phyloP scores from a whole-genome alignment of 208 protist genomes.

The Leptomonas pyrrhocoris region DNA sequence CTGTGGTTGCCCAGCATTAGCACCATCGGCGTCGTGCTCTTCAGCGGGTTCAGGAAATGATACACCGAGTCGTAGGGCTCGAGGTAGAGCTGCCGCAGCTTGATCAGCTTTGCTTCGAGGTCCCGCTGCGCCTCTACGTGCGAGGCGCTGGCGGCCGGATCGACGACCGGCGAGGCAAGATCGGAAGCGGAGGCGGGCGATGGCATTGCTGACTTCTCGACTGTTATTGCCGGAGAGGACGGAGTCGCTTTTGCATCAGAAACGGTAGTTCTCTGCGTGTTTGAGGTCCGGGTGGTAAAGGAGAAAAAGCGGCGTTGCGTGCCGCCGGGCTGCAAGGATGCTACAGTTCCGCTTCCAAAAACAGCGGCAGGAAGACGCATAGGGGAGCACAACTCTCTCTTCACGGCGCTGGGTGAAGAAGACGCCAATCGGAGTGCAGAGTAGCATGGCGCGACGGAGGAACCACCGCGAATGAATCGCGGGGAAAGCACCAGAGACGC shows the following conservation, averaged over 20 bases:
- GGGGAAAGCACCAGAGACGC: not conserved
- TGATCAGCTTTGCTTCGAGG: constrained; percentile 40
- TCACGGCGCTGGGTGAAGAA: not conserved
- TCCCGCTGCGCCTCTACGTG: constrained; percentile 20
- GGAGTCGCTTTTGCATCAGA: not conserved
- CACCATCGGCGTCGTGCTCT: constrained; percentile 80
- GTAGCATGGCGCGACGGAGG: not conserved
- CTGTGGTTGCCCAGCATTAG: constrained; percentile 92
- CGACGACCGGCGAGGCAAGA: not conserved
- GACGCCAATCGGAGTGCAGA: not conserved
- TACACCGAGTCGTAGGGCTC: constrained; percentile 37
- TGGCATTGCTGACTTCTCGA: not conserved
- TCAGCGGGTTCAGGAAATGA: constrained; percentile 43
- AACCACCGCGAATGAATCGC: not conserved
- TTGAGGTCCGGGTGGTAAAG: not conserved
- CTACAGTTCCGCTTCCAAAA: not conserved
- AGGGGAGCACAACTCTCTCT: not conserved
- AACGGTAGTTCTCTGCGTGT: not conserved
- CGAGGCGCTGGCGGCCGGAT: not conserved
- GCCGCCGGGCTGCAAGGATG: not conserved
- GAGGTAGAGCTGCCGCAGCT: constrained; percentile 38
- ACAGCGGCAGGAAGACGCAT: not conserved
- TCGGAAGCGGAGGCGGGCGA: not conserved
- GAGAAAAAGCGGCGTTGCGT: constrained; percentile 6
- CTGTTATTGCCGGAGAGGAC: not conserved